phyloP scores from a whole-genome alignment of 2,329 filamentous ascomycete genomes.

The Pezicula radicicola region DNA sequence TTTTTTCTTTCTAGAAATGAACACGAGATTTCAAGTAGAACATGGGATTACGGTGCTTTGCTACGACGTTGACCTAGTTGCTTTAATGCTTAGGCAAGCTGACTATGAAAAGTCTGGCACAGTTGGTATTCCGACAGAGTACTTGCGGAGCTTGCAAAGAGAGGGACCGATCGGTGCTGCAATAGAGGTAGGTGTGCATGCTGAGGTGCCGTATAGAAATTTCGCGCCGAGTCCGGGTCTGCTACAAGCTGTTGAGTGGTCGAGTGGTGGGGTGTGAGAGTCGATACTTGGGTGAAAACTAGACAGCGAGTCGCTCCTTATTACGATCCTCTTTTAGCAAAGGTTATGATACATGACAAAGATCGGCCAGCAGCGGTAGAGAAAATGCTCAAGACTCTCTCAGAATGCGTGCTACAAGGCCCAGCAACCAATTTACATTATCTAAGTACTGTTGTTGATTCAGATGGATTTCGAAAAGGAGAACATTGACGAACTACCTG shows the following conservation, averaged over 20 bases:
- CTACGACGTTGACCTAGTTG: conserved; percentile 36
- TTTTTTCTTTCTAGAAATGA: conserved; percentile 47
- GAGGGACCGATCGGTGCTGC: conserved; percentile 57
- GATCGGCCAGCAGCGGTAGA: conserved; percentile 59
- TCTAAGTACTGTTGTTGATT: conserved; percentile 47
- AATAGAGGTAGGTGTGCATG: conserved; percentile 71
- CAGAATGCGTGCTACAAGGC: conserved; percentile 49
- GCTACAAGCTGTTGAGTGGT: conserved; percentile 31
- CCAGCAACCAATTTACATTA: conserved; percentile 55
- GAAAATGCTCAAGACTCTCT: conserved; percentile 57
- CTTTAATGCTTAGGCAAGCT: conserved; percentile 22
- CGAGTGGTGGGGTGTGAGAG: conserved; percentile 38
- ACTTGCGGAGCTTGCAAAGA: conserved; percentile 10
- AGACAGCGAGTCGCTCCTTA: conserved; percentile 71
- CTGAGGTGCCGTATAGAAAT: conserved; percentile 62
- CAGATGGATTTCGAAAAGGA: conserved; percentile 27
- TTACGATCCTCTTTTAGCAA: conserved; percentile 76
- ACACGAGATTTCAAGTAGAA: conserved; percentile 44
- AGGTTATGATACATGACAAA: conserved; percentile 62
- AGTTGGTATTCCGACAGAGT: conserved; percentile 38
- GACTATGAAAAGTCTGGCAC: conserved; percentile 12
- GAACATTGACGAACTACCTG: conserved; percentile 33
- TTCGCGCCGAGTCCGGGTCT: conserved; percentile 55
- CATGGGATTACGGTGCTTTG: conserved; percentile 45
- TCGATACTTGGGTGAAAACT: conserved; percentile 67